Percentiles rank a stretch among this genome's conserved stretches.
phyloP scores from a whole-genome alignment of 345 rosid genomes.

The Luvunga scandens region DNA sequence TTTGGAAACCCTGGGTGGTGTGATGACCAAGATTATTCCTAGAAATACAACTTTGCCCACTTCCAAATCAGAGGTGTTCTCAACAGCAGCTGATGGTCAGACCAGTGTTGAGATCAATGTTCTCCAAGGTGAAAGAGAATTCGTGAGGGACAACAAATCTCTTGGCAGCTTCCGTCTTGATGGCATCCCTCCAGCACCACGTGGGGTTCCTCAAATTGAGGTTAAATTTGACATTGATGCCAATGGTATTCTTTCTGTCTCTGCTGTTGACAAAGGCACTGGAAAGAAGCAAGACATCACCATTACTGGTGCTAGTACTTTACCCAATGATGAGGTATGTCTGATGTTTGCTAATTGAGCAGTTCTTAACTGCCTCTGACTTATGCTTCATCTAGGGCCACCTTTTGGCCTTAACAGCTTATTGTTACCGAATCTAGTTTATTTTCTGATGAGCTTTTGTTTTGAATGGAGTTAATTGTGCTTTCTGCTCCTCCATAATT shows the following conservation, averaged over 20 bases:
- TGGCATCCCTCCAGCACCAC: conserved; percentile 86
- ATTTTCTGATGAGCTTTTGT: neutral
- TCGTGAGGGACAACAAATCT: conserved; percentile 93
- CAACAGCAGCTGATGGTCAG: conserved; percentile 99
- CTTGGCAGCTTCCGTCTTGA: conserved; percentile 73
- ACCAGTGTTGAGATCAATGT: conserved; percentile 98
- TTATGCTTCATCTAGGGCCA: neutral
- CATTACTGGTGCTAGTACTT: conserved; percentile 93
- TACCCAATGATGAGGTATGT: conserved; percentile 89
- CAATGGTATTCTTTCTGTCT: conserved; percentile 84
- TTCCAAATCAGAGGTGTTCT: conserved; percentile 96
- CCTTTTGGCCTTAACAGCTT: no score
- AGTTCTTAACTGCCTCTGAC: neutral
- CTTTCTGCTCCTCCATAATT: no score
- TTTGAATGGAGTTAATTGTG: conserved; percentile 1
- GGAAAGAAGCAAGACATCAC: conserved; percentile 97
- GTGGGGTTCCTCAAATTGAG: conserved; percentile 93
- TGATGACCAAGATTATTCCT: conserved; percentile 94
- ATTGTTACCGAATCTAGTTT: neutral
- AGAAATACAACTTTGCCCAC: conserved; percentile 95
- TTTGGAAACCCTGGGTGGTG: conserved; percentile 95
- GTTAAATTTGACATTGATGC: conserved; percentile 97
- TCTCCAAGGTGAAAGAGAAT: conserved; percentile 96
- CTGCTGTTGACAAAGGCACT: conserved; percentile 83
- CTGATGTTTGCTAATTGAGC: neutral